Base-by-base conservation (phyloP, 1,284 basidiomycete species). In the Malassezia globosa region DNA sequence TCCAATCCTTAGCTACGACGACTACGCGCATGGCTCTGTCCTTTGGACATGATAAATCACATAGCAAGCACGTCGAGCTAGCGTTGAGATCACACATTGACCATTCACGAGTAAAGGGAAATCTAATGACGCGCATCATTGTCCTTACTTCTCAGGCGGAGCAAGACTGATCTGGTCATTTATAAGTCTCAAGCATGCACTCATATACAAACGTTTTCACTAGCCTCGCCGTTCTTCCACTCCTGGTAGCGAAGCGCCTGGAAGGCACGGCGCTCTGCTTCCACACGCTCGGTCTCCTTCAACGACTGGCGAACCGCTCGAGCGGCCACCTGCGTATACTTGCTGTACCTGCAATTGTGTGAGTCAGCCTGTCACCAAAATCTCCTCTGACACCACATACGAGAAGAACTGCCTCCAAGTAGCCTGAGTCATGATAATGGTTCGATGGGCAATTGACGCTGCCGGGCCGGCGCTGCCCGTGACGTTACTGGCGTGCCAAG, bases 281-380 rank as follows among this genome's bases (percentile, higher is more conserved):
- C 59, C 42, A 69, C 64, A 34, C 73, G 66, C 58, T 72, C 56
- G 51, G 72, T 66, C 62, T 74, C 73, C 67, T 74, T 74, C 59
- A 74, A 69, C 7, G 61, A 69, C 53, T 68, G 62, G 41, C 73
- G 70, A 38, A 72, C 73, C 23, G 73, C 73, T 26, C 70, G 69
- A 13, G 71, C 72, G 40, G 65, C 66, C 59, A 74, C 66, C 45
- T 61, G 55, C 49, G 72, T 69, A 69, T 73, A 74, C 69, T 73
- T 73, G 73, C 73, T 74, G 72, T 72, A 74, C 49, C 73, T 74
- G 63, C 34, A 41, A 31, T 8, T 18, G 23, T 37, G 24, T 47
- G 25, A 31, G 42, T 22, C 26, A 21, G 19, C 13, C n/a, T 7
- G 27, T 16, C 11, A 36, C 24, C 42, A 4, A n/a, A 14, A 33